Evolutionary conservation across 176 grass and related monocot genomes (phyloP).

Genomic region (Aechmea fasciata): DNA sequence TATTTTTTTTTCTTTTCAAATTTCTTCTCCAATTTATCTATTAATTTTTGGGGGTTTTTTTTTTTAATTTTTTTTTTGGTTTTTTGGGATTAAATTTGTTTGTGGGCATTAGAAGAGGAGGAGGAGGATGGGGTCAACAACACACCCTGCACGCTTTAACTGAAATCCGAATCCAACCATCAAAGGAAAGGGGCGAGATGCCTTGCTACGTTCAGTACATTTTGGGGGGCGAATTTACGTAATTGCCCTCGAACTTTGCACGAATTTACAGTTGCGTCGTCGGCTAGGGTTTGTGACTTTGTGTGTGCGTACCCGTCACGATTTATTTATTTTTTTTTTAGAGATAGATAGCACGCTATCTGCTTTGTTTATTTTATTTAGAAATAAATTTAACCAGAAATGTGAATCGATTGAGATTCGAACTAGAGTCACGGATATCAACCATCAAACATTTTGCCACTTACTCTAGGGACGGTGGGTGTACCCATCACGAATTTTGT

Average conservation of each 20-base stretch:
- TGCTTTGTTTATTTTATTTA: too few relatives aligned
- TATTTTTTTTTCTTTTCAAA: background rate
- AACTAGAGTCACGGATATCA: too few relatives aligned
- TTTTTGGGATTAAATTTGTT: background rate
- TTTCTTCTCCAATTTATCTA: background rate
- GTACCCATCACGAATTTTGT: too few relatives aligned
- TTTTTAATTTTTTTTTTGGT: background rate
- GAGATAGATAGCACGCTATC: too few relatives aligned
- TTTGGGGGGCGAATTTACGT: background rate
- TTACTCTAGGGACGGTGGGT: too few relatives aligned
- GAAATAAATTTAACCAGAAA: too few relatives aligned
- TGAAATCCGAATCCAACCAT: conserved; percentile 30
- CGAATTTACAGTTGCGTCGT: background rate
- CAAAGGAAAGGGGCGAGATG: conserved; percentile 3
- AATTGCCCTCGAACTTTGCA: background rate
- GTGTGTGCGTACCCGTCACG: too few relatives aligned
- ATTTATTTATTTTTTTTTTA: too few relatives aligned
- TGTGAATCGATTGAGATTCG: too few relatives aligned
- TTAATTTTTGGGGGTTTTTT: background rate
- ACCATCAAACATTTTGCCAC: too few relatives aligned
- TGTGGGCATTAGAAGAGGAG: background rate
- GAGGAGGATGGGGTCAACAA: conserved; percentile 23
- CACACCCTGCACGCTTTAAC: conserved; percentile 23
- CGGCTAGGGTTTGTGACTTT: background rate
- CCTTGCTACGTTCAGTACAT: background rate